Evolutionary conservation across 768 basidiomycete genomes (phyloP).

Genomic region (Lactarius psammicola): DNA sequence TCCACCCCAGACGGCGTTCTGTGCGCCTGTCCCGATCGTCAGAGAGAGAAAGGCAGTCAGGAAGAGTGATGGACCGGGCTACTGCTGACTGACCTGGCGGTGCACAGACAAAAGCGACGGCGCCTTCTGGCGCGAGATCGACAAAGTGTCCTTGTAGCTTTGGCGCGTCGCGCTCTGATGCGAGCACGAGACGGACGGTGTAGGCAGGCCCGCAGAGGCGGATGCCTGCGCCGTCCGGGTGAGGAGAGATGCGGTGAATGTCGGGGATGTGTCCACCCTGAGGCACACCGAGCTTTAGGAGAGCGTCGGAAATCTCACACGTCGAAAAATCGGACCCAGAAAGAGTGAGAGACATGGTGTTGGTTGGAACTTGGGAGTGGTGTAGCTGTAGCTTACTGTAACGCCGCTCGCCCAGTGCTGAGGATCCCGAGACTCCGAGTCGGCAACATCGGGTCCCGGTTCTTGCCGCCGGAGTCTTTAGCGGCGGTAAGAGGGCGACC

Average conservation of each 20-base stretch:
- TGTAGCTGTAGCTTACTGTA: no score
- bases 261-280: constrained; percentile 84
- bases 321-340: constrained; percentile 51
- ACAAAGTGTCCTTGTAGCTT: constrained; percentile 74
- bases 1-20: constrained; percentile 90
- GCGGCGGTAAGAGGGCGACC: neutral
- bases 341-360: constrained; percentile 19
- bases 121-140: constrained; percentile 64
- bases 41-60: neutral
- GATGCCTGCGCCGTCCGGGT: constrained; percentile 36
- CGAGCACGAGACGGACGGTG: constrained; percentile 79
- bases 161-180: constrained; percentile 57
- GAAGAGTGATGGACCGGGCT: constrained; percentile 10
- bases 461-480: neutral
- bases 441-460: neutral
- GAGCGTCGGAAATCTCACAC: constrained; percentile 87
- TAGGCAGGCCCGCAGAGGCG: constrained; percentile 76
- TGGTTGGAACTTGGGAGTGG: neutral
- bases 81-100: constrained; percentile 57
- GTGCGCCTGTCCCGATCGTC: constrained; percentile 47
- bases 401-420: no score
- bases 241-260: constrained; percentile 56
- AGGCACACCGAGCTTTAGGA: constrained; percentile 70
- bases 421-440: no score
- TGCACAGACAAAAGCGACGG: constrained; percentile 70